Conservation (phyloP, 371 early-diverging fungal genomes). For the Syncephalastrum racemosum region DNA sequence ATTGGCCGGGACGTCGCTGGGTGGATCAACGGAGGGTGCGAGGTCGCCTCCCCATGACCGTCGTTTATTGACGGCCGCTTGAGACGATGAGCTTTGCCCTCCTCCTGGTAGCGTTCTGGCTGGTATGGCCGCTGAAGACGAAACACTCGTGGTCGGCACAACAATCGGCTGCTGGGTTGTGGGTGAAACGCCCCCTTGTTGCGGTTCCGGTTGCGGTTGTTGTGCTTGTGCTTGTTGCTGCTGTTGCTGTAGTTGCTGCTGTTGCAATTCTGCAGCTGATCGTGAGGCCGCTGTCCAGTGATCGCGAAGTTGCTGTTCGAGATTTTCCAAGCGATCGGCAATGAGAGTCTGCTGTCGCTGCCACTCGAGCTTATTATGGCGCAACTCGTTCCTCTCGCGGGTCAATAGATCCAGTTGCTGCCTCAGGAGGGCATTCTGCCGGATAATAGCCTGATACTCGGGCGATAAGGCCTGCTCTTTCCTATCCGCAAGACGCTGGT, state of each 20-base stretch:
- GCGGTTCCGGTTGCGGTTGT: neutral
- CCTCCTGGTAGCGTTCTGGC: neutral
- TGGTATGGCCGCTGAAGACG: neutral
- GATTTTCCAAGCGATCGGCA: conserved; percentile 5
- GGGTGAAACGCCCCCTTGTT: neutral
- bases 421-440: neutral
- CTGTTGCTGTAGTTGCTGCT: neutral
- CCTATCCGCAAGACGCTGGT: neutral
- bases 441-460: conserved; percentile 5
- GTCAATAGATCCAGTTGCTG: conserved; percentile 3
- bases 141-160: too few relatives aligned
- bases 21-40: too few relatives aligned
- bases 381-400: conserved; percentile 2
- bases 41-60: too few relatives aligned
- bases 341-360: neutral
- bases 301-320: conserved; percentile 1
- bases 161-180: neutral
- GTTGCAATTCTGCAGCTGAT: neutral
- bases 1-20: too few relatives aligned
- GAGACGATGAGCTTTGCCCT: too few relatives aligned
- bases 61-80: too few relatives aligned
- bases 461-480: neutral
- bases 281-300: neutral
- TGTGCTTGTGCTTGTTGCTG: neutral
- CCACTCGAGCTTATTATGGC: neutral